Evolutionary conservation across 2,329 filamentous ascomycete species (phyloP), one percentile per base, ranked within the genome.

Genomic region (Furcasterigmium sp.): DNA sequence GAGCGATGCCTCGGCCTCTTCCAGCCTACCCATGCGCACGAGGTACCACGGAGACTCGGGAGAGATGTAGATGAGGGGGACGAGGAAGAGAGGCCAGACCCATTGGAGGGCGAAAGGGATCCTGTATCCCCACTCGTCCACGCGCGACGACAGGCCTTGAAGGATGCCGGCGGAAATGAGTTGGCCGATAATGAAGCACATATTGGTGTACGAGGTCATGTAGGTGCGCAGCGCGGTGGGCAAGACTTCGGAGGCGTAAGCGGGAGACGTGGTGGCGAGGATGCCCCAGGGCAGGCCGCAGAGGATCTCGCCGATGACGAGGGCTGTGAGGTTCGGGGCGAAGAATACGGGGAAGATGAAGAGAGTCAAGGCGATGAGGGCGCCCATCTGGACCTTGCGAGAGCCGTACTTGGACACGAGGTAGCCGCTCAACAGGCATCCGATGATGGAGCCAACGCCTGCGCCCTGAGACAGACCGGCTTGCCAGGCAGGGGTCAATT

Each of bases 341-440:
- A 82, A 83, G 63, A 82, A 82, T 49, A 82, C 77, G 43, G 82
- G 72, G 55, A 82, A 82, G 45, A 83, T 72, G 2, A 61, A 67
- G 11, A 69, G 68, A 3, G 73, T 76, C 46, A 72, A 54, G 9
- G 58, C 44, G 19, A 73, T 64, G 48, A 70, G 75, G 5, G 55
- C 54, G 43, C 62, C 67, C 32, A 73, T 69, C 0, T 71, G 73
- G 53, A 55, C 55, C 46, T 67, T 70, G 23, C 70, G 64, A 38
- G 66, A 63, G 11, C 72, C 72, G 39, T 65, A 70, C 28, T 54
- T 41, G 43, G 74, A 68, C 58, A 73, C 67, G 0, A 69, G 70
- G 39, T 72, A 72, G 2, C 65, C 68, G 8, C 68, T 70, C 15
- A 66, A 59, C 13, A 81, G 61, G 10, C 76, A 76, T 21, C 76